Base-by-base conservation (phyloP, 495 filamentous ascomycete genomes). In the Tuber umbilicatum region DNA sequence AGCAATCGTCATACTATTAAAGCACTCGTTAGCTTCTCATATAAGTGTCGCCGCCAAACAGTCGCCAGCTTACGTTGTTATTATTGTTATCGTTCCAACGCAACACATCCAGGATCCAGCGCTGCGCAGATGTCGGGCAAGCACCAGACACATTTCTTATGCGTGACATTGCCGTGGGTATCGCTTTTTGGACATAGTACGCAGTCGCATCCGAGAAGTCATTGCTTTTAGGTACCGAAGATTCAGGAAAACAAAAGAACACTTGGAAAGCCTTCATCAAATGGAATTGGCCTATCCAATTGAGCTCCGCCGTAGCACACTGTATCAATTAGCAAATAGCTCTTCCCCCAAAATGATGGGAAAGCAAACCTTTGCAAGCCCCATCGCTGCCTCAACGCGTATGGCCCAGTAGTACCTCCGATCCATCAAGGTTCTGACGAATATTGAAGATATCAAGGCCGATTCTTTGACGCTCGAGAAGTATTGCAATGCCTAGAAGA, bases 361-460 rank as follows among this genome's bases (percentile, higher is more conserved):
- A 31, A 16, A 69, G 55, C 39, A 75, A 43, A 73, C 71, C 39
- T 79, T 91, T 7, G 91, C 87, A 39, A 99, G 85, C 60, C 89
- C 89, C 39, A 89, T 86, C 37, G 91, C 90, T 23, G 95, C 95
- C 83, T 93, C 89, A 12, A 89, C 88, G 35, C 95, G 92, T 70
- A 99, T 93, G 23, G 94, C 94, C 81, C 96, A 90, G 83, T 94
- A 99, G 81, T 99, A 99, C 71, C 94, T 88, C 70, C 86, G 86
- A 82, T 99, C 95, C 89, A 97, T 93, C 41, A 97, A 84, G 0
- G 95, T 98, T 42, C 94, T 88, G 10, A 92, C 86, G 60, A 97
- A 89, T 74, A 98, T 92, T 1, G 93, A 94, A 0, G 95, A 92
- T 19, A 92, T 89, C 55, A 98, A 86, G 39, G 89, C 78, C 9